Base-by-base conservation (phyloP, 1,284 basidiomycete species). In the Coniferiporia sulphurascens region DNA sequence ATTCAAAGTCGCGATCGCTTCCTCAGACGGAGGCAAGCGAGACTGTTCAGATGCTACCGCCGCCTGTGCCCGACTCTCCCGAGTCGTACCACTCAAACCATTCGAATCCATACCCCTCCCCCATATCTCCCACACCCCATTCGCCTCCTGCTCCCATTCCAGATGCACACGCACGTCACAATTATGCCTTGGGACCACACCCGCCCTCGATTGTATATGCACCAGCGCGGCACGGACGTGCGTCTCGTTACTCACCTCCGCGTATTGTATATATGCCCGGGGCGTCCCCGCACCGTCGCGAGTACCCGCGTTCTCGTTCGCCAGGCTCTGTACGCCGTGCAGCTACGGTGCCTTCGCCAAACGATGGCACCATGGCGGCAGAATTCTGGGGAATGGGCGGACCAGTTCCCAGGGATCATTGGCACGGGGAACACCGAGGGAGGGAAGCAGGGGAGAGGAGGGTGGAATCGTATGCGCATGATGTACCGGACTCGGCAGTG, bases 121-220 rank as follows among this genome's bases (percentile, higher is more conserved):
- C 19, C 17, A n/a, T n/a, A 12, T 46, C 44, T 19, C 52, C 35
- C 41, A 59, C 46, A 19, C 52, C 52, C 12, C 51, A 34, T 21
- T 53, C 59, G 17, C 50, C 49, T 3, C 19, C 55, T 10, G 45
- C 15, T 13, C 55, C 48, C 13, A 38, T n/a, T 17, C 32, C 10
- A 19, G 35, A 48, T 32, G 54, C 3, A 7, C 19, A 5, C 19
- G 19, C 17, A 5, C 52, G 10, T 45, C 32, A 35, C 9, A 53
- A 56, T 41, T 41, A 41, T 19, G 43, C 48, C 5, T n/a, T 17
- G 1, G 60, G 60, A 4, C 56, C 56, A 22, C 44, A 56, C 34
- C 78, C 79, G 19, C 81, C 79, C 21, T 72, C 81, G 53, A 81
- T 82, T 62, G 72, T 81, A 56, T 83, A 83, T 66, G 79, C 81